Conservation (phyloP, 257 asterid genomes). For the Scutellaria galericulata region DNA sequence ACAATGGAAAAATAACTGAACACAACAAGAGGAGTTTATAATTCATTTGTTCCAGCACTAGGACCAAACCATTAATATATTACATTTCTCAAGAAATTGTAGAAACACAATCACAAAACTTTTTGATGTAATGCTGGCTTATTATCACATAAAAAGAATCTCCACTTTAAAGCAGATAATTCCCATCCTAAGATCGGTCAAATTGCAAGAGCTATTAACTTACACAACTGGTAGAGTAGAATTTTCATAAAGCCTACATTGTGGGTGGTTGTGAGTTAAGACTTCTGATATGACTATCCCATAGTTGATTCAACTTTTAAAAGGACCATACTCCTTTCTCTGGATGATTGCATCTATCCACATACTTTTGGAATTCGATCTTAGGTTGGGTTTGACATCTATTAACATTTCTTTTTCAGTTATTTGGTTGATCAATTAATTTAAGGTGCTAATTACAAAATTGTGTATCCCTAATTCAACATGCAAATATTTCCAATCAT, state of each 20-base stretch:
- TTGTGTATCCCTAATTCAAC: not conserved
- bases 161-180: not conserved
- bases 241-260: not conserved
- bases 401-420: not conserved
- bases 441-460: not conserved
- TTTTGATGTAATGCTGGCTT: not conserved
- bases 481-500: constrained; percentile 5
- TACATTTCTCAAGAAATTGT: not conserved
- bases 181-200: not conserved
- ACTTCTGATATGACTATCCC: not conserved
- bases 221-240: not conserved
- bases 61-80: not conserved
- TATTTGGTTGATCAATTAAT: constrained; percentile 16
- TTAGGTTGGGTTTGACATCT: constrained; percentile 8
- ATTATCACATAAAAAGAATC: not conserved
- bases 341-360: not conserved
- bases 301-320: not conserved
- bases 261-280: not conserved
- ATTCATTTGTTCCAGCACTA: constrained; percentile 3
- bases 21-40: not conserved
- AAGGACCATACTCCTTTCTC: not conserved
- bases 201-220: not conserved
- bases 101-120: not conserved
- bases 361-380: not conserved
- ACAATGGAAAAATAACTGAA: constrained; percentile 20